Evolutionary conservation across 495 filamentous ascomycete genomes (phyloP), one percentile per base, ranked within the genome.

Genomic region (Podospora appendiculata): DNA sequence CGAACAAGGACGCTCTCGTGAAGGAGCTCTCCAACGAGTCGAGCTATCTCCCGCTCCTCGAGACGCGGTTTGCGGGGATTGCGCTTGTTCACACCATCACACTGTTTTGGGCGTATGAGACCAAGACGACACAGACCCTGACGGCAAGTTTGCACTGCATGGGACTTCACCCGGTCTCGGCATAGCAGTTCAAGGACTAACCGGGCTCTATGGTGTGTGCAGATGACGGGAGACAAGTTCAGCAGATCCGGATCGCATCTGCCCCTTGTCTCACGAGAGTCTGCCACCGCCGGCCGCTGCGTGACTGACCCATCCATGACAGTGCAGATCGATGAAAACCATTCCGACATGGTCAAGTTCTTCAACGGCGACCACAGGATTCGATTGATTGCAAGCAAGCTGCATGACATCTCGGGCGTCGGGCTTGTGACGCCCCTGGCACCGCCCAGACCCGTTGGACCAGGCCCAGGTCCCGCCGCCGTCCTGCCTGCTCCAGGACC

Each of bases 21-120:
- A 16, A 42, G 16, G 45, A 63, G 4, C 54, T 61, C 6, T 38
- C 36, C 9, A 13, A 38, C 8, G 13, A 38, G 36, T 38, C 36
- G 10, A 13, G 13, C 9, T 38, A 11, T 13, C 9, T 38, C 10
- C 36, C 36, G 3, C 9, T 13, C 2, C 36, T 38, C 13, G 36
- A 38, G 36, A 38, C 10, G 3, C 9, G 36, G 3, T 38, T 38
- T 13, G 13, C 36, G 9, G 36, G 36, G 13, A 38, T 38, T 13
- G 9, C 36, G 36, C 10, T 11, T 13, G 13, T 11, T 7, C 9
- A 8, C 36, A 10, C 9, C 13, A 38, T 38, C 17, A 48, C 6
- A 4, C 7, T 63, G 4, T 36, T 51, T 41, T 63, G 58, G 55
- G 47, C 18, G 8, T 63, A 58, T 18, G 61, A 63, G 35, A 60